A percentile compares a stretch with the other conserved stretches of the same genome.
These are phyloP conservation scores for Samsoniella hepiali DNA, from an alignment of 2,329 filamentous ascomycete genomes.

Conservation along the genomic window DNA sequence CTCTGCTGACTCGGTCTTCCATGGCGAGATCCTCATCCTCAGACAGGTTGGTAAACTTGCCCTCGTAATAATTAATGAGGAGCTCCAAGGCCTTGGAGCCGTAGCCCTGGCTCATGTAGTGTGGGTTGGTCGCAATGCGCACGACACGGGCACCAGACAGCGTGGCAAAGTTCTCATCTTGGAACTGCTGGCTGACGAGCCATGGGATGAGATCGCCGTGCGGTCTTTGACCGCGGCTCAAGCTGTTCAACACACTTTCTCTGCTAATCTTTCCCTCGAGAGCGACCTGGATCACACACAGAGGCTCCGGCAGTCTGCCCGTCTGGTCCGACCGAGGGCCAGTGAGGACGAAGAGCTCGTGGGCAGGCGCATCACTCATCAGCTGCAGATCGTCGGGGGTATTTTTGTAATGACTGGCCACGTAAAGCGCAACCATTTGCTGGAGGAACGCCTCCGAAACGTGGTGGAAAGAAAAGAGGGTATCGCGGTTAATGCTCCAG, in stretches of 20 bases:
- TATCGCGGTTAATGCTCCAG: slow-evolving; percentile 92
- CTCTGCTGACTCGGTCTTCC: slow-evolving; percentile 67
- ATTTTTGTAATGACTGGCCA: slow-evolving; percentile 97
- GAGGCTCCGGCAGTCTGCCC: slow-evolving; percentile 80
- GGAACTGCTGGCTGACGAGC: slow-evolving; percentile 96
- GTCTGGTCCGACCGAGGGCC: slow-evolving; percentile 76
- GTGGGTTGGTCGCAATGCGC: slow-evolving; percentile 92
- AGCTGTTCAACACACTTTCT: slow-evolving; percentile 83
- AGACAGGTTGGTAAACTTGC: slow-evolving; percentile 80
- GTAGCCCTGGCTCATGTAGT: slow-evolving; percentile 90
- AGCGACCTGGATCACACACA: slow-evolving; percentile 92
- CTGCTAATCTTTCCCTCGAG: slow-evolving; percentile 93
- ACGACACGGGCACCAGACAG: slow-evolving; percentile 90
- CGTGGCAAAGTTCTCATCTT: slow-evolving; percentile 92
- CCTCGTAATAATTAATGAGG: slow-evolving; percentile 88
- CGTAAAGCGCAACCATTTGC: slow-evolving; percentile 96
- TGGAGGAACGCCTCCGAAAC: slow-evolving; percentile 96
- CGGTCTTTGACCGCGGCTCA: slow-evolving; percentile 84
- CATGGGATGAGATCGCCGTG: slow-evolving; percentile 94
- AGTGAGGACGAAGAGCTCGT: slow-evolving; percentile 92
- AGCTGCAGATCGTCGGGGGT: slow-evolving; percentile 96
- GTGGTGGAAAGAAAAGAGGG: slow-evolving; percentile 95
- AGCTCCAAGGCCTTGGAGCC: slow-evolving; percentile 85
- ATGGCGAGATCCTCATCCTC: slow-evolving; percentile 59
- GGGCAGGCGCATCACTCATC: slow-evolving; percentile 95